A percentile compares a stretch with the other conserved stretches of the same genome.
These are phyloP conservation scores for Mycena epipterygia DNA, from an alignment of 768 basidiomycete genomes.

Conservation along the genomic window DNA sequence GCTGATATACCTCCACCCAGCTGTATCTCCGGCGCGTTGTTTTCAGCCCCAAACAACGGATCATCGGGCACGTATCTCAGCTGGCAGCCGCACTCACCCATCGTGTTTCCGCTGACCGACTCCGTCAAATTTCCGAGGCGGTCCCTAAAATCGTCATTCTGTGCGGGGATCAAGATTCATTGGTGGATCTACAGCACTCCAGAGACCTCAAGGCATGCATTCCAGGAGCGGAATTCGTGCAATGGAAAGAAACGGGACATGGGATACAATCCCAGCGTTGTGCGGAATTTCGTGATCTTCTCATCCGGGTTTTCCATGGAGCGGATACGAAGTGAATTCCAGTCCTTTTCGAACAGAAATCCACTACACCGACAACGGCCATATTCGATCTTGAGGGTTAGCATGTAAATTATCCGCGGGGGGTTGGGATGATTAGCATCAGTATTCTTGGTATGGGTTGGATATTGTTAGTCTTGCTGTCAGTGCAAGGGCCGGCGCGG, in stretches of 20 bases:
- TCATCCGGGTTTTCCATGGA: constrained; percentile 70
- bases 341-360: too few relatives aligned
- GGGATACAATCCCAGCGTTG: constrained; percentile 65
- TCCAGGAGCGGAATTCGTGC: constrained; percentile 67
- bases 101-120: constrained; percentile 60
- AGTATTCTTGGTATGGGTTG: too few relatives aligned
- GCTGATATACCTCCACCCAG: constrained; percentile 46
- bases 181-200: constrained; percentile 68
- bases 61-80: constrained; percentile 78
- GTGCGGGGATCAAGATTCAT: constrained; percentile 74
- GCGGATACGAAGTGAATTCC: constrained; percentile 46
- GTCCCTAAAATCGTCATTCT: constrained; percentile 77
- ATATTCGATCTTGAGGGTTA: too few relatives aligned
- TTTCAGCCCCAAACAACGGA: constrained; percentile 69
- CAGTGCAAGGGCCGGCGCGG: too few relatives aligned
- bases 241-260: constrained; percentile 76
- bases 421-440: too few relatives aligned
- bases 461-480: too few relatives aligned
- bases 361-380: too few relatives aligned
- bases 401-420: too few relatives aligned
- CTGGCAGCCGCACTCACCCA: constrained; percentile 78
- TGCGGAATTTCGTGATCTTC: constrained; percentile 63
- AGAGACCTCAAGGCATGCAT: constrained; percentile 66
- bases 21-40: constrained; percentile 58
- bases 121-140: constrained; percentile 61